Base-by-base conservation (phyloP, 2,329 filamentous ascomycete species). In the Aspergillus aculeatinus region DNA sequence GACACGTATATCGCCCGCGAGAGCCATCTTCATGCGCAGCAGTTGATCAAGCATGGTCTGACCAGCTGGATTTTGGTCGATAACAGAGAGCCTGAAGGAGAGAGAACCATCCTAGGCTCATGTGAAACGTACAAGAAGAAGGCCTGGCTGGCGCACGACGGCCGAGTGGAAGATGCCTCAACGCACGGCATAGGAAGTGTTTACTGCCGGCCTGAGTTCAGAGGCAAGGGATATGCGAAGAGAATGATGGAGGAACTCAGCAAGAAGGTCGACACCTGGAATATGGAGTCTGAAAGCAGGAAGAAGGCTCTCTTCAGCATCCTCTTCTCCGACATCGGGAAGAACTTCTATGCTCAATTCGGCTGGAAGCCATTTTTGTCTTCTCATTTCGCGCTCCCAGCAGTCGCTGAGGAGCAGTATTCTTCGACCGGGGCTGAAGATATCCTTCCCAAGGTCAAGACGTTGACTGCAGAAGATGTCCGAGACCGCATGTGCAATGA, bases 261-360 rank as follows among this genome's bases (percentile, higher is more conserved):
- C 14, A 76, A 78, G 54, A 78, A 76, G 56, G 69, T 87, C 48
- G 79, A 81, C 63, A 82, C 76, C 2, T 83, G 83, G 77, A 82
- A 86, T 65, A 76, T 78, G 60, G 79, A 80, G 31, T 70, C 76
- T 42, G 73, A 77, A 55, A 62, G 65, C 50, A 70, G 72, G 21
- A 71, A 73, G 65, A 74, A 71, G 71, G 81, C 73, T 63, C 75
- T 85, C 14, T 95, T 94, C 74, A 93, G 90, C 0, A 84, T 96
- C 7, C 81, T 97, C 9, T 96, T 88, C 76, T 96, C 92, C 9
- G 91, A 96, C 69, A 92, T 96, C 64, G 91, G 93, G 21, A 89
- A 91, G 80, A 79, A 80, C 44, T 97, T 92, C 76, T 97, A 97
- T 77, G 85, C 89, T 3, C 82, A 81, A 33, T 82, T 86, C 64